A percentile compares a stretch with the other conserved stretches of the same genome.
Evolutionary conservation across 2,329 filamentous ascomycete species (phyloP).

Genomic region (Aspergillus quadricinctus): DNA sequence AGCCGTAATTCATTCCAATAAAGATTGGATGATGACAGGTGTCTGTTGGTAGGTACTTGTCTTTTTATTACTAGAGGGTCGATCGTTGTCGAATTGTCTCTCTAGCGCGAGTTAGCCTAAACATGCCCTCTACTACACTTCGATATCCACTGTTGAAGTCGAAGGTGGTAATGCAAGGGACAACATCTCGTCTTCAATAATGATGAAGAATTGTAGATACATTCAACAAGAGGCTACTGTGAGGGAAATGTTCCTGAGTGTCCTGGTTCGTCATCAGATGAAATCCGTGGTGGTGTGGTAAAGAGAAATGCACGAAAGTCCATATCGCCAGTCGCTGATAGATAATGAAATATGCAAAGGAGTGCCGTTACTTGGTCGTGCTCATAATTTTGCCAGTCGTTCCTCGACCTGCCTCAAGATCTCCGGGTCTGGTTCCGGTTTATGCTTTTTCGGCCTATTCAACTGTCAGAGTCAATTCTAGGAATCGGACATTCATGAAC

Average conservation of each 20-base stretch:
- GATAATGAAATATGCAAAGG: neutral
- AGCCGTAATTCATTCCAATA: too few relatives aligned
- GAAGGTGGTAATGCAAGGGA: neutral
- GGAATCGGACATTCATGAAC: conserved; percentile 11
- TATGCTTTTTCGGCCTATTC: conserved; percentile 37
- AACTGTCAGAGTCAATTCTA: conserved; percentile 4
- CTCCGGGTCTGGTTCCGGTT: conserved; percentile 37
- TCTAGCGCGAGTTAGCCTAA: neutral
- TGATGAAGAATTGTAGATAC: neutral
- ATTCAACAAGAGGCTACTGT: neutral
- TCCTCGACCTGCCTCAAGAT: conserved; percentile 37
- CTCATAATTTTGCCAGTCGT: conserved; percentile 27
- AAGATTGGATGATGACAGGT: neutral
- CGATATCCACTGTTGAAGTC: neutral
- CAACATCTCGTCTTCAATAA: neutral
- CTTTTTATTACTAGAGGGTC: neutral
- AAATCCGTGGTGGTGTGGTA: neutral
- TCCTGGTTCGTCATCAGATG: neutral
- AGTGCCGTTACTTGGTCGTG: neutral
- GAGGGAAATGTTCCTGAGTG: neutral
- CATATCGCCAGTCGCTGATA: neutral
- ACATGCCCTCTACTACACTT: neutral
- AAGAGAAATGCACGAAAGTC: neutral
- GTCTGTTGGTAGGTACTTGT: neutral
- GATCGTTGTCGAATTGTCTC: neutral